Percentiles rank a stretch among this genome's conserved stretches.
Conservation (phyloP, 1,139 yeast genomes). For the Yamadazyma pseudoaaseri region DNA sequence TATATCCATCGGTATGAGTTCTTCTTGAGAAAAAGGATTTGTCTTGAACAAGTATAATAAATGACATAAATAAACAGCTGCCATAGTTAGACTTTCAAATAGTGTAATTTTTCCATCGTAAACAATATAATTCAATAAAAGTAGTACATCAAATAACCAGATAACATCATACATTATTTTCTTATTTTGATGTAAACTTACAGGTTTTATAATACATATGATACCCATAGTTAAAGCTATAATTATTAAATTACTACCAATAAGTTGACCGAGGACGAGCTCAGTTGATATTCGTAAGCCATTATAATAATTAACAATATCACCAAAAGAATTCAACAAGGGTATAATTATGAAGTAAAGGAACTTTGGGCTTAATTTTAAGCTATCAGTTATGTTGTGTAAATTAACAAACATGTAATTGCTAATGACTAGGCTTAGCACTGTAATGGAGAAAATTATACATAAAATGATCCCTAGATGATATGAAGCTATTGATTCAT, state of each 20-base stretch:
- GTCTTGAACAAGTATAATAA: slow-evolving; percentile 17
- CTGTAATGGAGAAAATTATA: slow-evolving; percentile 8
- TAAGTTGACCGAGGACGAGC: slow-evolving; percentile 40
- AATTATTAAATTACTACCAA: slow-evolving; percentile 38
- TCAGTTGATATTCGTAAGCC: slow-evolving; percentile 31
- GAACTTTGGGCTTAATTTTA: slow-evolving; percentile 30
- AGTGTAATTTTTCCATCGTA: slow-evolving; percentile 50
- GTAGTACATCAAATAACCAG: slow-evolving; percentile 35
- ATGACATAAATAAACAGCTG: slow-evolving; percentile 31
- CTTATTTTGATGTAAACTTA: slow-evolving; percentile 19
- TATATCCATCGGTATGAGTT: slow-evolving; percentile 8
- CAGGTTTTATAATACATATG: slow-evolving; percentile 29
- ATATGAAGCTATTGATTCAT: slow-evolving; percentile 5
- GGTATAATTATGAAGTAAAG: slow-evolving; percentile 40
- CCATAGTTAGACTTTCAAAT: slow-evolving; percentile 47
- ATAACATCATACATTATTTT: slow-evolving; percentile 28
- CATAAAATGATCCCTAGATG: slow-evolving; percentile 9
- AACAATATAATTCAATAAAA: slow-evolving; percentile 41
- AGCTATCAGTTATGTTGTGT: slow-evolving; percentile 24
- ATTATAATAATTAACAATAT: slow-evolving; percentile 36
- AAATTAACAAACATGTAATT: slow-evolving; percentile 34
- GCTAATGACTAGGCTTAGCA: slow-evolving; percentile 35
- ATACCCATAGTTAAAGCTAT: slow-evolving; percentile 37
- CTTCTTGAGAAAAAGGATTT: slow-evolving; percentile 8
- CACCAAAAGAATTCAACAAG: slow-evolving; percentile 40